Percentiles rank a stretch among this genome's conserved stretches.
Conservation (phyloP, 805 yeast species). For the Suhomyces canberraensis region DNA sequence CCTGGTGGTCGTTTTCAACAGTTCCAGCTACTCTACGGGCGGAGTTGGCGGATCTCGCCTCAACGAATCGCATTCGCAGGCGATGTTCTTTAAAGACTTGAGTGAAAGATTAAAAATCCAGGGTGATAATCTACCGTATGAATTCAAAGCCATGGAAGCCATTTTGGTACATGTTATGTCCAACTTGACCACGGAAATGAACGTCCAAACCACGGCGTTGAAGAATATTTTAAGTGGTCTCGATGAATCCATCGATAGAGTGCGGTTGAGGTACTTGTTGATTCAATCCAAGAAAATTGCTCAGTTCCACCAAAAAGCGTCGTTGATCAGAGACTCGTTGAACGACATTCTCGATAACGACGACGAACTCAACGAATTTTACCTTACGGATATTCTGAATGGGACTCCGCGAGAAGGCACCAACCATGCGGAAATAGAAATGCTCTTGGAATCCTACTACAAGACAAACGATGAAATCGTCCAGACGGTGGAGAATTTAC, state of each 20-base stretch:
- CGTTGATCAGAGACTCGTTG: slow-evolving; percentile 74
- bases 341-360: slow-evolving; percentile 86
- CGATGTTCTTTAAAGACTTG: slow-evolving; percentile 43
- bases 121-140: slow-evolving; percentile 63
- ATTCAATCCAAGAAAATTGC: slow-evolving; percentile 82
- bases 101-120: slow-evolving; percentile 34
- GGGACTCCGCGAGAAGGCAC: slow-evolving; percentile 48
- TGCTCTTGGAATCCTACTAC: slow-evolving; percentile 86
- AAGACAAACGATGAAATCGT: slow-evolving; percentile 92
- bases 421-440: slow-evolving; percentile 85
- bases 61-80: slow-evolving; percentile 43
- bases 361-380: slow-evolving; percentile 79
- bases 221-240: slow-evolving; percentile 70
- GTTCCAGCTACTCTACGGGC: slow-evolving; percentile 10
- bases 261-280: slow-evolving; percentile 70
- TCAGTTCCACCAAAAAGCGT: slow-evolving; percentile 80
- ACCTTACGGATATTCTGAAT: slow-evolving; percentile 58
- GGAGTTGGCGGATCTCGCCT: slow-evolving; percentile 33
- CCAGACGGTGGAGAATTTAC: slow-evolving; percentile 75
- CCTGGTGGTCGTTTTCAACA: slow-evolving; percentile 47
- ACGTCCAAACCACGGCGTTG: slow-evolving; percentile 74
- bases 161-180: slow-evolving; percentile 77
- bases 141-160: slow-evolving; percentile 85
- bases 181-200: slow-evolving; percentile 81
- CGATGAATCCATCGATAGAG: slow-evolving; percentile 78